Conservation (phyloP, 305 asterid genomes). For the Solanum hybrid region DNA sequence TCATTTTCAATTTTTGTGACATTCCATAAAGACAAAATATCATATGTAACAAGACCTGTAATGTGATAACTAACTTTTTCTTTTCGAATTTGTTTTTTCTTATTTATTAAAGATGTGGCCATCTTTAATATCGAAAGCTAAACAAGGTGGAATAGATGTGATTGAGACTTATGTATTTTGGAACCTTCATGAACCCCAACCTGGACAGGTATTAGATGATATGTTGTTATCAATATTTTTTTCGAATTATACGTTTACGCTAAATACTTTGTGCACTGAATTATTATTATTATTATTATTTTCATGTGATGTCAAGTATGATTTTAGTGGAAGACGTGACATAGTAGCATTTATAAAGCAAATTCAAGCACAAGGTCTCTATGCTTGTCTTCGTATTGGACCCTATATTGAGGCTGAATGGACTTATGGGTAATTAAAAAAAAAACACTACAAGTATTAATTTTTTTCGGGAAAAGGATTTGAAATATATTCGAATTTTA, state of each 20-base stretch:
- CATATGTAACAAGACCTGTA: background rate
- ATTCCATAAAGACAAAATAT: background rate
- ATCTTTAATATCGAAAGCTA: conserved; percentile 62
- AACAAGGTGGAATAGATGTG: conserved; percentile 58
- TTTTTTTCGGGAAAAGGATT: too few species aligned
- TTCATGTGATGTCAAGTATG: conserved; percentile 9
- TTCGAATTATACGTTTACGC: background rate
- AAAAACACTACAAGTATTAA: background rate
- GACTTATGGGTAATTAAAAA: conserved; percentile 56
- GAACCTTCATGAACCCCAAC: conserved; percentile 76
- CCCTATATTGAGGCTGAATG: conserved; percentile 83
- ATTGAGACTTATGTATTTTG: conserved; percentile 85
- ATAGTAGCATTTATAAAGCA: conserved; percentile 13
- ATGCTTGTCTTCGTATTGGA: conserved; percentile 60
- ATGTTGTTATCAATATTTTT: background rate
- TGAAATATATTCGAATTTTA: too few species aligned
- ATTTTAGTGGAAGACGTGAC: conserved; percentile 13
- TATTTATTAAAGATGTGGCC: conserved; percentile 48
- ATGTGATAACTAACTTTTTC: background rate
- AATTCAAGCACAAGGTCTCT: conserved; percentile 14
- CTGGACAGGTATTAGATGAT: conserved; percentile 35
- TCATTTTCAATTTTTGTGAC: background rate
- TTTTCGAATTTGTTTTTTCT: background rate
- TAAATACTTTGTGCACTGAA: background rate
- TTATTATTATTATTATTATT: background rate